Evolutionary conservation across 2,329 filamentous ascomycete species (phyloP).

Genomic region (Colletotrichum shisoi): DNA sequence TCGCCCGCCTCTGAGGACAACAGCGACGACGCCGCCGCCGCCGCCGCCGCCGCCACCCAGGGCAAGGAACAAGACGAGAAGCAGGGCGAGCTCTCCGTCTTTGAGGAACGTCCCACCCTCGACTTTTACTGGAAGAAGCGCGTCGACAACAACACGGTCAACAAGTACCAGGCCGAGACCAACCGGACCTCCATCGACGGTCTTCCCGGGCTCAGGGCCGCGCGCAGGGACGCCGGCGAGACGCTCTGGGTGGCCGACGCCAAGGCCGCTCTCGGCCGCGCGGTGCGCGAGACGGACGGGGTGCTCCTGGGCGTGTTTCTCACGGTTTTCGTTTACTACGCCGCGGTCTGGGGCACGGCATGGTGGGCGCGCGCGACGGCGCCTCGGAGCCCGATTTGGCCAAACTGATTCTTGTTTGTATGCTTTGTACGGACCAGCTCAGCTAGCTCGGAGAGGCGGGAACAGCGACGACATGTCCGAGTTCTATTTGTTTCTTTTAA

Average conservation of each 20-base stretch:
- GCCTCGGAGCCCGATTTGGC: not conserved
- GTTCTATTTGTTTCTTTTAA: not conserved
- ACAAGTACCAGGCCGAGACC: constrained; percentile 63
- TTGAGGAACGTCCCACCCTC: constrained; percentile 65
- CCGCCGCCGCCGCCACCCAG: constrained; percentile 31
- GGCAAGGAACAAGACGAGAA: constrained; percentile 32
- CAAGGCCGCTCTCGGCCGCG: constrained; percentile 7
- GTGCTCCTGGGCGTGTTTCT: constrained; percentile 41
- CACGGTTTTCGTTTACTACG: constrained; percentile 33
- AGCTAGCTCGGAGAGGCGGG: not conserved
- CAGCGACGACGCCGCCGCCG: too few species aligned
- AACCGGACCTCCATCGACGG: constrained; percentile 67
- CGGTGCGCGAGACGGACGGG: constrained; percentile 34
- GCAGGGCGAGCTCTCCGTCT: constrained; percentile 52
- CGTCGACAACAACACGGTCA: constrained; percentile 58
- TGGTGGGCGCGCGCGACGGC: not conserved
- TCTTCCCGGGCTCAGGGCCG: constrained; percentile 63
- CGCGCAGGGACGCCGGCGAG: constrained; percentile 60
- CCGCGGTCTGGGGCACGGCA: not conserved
- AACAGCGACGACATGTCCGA: too few species aligned
- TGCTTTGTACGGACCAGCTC: too few species aligned
- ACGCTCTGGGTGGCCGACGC: constrained; percentile 55
- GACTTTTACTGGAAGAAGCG: constrained; percentile 60
- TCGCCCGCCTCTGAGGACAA: constrained; percentile 39
- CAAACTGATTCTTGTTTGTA: not conserved